phyloP scores from a whole-genome alignment of 2,329 filamentous ascomycete genomes.

The Colletotrichum agaves region DNA sequence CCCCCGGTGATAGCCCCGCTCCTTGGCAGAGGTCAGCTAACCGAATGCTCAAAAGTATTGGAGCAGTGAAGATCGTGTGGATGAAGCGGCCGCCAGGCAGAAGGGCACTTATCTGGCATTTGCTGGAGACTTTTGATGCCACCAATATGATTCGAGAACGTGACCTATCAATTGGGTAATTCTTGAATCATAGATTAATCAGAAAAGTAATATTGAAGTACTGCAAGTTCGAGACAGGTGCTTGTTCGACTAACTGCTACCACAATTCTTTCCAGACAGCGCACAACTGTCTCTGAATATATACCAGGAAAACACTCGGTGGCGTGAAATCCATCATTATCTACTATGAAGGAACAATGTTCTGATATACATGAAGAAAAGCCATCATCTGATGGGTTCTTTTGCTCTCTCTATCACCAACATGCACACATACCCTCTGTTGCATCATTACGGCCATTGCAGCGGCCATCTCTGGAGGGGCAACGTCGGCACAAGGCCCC shows the following conservation, averaged over 20 bases:
- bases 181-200: no score
- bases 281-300: no score
- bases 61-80: neutral
- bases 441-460: conserved; percentile 7
- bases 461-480: conserved; percentile 3
- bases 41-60: neutral
- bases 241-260: no score
- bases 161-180: no score
- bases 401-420: neutral
- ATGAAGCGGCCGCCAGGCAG: neutral
- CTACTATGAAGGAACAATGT: neutral
- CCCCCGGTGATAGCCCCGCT: neutral
- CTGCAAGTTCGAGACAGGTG: no score
- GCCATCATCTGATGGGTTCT: neutral
- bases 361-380: neutral
- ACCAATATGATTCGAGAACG: neutral
- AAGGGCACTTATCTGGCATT: neutral
- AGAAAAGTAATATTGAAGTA: no score
- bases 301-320: no score
- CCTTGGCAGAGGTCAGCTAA: neutral
- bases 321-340: no score
- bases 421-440: conserved; percentile 16
- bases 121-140: neutral
- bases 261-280: no score
- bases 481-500: conserved; percentile 11